A percentile compares a stretch with the other conserved stretches of the same genome.
Evolutionary conservation across 2,329 filamentous ascomycete species (phyloP).

Genomic region (Setomelanomma holmii): DNA sequence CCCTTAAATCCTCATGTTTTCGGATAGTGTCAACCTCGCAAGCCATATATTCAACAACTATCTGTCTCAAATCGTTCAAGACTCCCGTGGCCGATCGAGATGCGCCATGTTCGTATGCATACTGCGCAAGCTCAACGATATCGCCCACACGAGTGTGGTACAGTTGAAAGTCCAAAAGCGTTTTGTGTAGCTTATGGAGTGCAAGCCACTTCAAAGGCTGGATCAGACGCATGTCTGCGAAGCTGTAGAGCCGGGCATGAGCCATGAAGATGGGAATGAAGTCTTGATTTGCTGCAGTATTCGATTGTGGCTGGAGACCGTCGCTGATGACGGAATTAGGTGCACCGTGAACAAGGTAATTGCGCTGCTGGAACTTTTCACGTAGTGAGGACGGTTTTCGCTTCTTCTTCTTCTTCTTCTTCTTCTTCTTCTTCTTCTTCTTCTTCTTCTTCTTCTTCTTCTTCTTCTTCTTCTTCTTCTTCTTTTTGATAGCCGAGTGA

Average conservation of each 20-base stretch:
- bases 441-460: too few species aligned
- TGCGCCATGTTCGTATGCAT: constrained; percentile 25
- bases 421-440: too few species aligned
- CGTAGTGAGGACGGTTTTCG: background rate
- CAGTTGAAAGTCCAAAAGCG: constrained; percentile 30
- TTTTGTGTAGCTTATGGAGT: constrained; percentile 38
- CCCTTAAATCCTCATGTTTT: constrained; percentile 21
- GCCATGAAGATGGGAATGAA: constrained; percentile 35
- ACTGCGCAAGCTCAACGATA: constrained; percentile 31
- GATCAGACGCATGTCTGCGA: constrained; percentile 33
- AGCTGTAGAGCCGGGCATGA: constrained; percentile 38
- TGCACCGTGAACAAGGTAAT: background rate
- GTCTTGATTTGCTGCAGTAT: constrained; percentile 13
- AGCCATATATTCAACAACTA: constrained; percentile 33
- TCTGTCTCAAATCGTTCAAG: constrained; percentile 26
- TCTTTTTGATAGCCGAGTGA: too few species aligned
- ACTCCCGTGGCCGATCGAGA: constrained; percentile 14
- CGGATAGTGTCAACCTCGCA: constrained; percentile 27
- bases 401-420: constrained; percentile 1
- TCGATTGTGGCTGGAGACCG: constrained; percentile 3
- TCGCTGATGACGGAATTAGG: constrained; percentile 3
- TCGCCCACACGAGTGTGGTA: constrained; percentile 28
- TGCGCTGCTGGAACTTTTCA: background rate
- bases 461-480: too few species aligned
- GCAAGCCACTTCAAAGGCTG: constrained; percentile 28